phyloP scores from a whole-genome alignment of 148 eudicot genomes.

The Rhododendron simsii region DNA sequence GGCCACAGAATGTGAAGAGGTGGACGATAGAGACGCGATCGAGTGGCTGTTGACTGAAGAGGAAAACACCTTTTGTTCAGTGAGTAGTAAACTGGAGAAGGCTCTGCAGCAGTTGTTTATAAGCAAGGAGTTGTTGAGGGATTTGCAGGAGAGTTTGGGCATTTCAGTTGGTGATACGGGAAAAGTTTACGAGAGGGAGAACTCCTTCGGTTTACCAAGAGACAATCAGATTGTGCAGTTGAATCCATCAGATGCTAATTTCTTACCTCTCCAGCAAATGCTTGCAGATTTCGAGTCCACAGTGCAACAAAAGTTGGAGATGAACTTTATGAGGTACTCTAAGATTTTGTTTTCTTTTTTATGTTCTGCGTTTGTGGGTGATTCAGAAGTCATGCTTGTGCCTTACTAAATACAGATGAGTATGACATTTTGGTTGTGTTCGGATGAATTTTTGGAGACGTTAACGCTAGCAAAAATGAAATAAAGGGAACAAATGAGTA shows the following conservation, averaged over 20 bases:
- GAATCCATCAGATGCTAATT: slow-evolving; percentile 5
- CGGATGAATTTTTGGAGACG: too few species aligned
- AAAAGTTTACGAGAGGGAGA: neutral
- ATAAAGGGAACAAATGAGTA: too few species aligned
- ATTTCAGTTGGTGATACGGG: neutral
- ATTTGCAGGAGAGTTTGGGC: slow-evolving; percentile 21
- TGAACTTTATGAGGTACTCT: slow-evolving; percentile 39
- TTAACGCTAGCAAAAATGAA: too few species aligned
- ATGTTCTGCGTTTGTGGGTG: neutral
- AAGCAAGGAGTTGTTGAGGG: slow-evolving; percentile 29
- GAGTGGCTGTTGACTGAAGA: slow-evolving; percentile 25
- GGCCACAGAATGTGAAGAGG: slow-evolving; percentile 18
- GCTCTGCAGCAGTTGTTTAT: slow-evolving; percentile 29
- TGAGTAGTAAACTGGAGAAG: slow-evolving; percentile 27
- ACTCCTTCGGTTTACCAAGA: neutral
- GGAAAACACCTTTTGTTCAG: slow-evolving; percentile 23
- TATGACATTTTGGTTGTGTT: too few species aligned
- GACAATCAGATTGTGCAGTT: neutral
- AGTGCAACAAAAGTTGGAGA: slow-evolving; percentile 31
- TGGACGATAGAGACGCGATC: slow-evolving; percentile 11
- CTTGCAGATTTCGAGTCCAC: slow-evolving; percentile 22
- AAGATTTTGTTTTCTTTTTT: neutral
- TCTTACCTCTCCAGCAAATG: slow-evolving; percentile 13
- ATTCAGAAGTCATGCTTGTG: neutral
- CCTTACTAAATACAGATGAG: neutral